A percentile compares a stretch with the other conserved stretches of the same genome.
Conservation (phyloP, 169 alveolate genomes). For the Blepharisma undulans region DNA sequence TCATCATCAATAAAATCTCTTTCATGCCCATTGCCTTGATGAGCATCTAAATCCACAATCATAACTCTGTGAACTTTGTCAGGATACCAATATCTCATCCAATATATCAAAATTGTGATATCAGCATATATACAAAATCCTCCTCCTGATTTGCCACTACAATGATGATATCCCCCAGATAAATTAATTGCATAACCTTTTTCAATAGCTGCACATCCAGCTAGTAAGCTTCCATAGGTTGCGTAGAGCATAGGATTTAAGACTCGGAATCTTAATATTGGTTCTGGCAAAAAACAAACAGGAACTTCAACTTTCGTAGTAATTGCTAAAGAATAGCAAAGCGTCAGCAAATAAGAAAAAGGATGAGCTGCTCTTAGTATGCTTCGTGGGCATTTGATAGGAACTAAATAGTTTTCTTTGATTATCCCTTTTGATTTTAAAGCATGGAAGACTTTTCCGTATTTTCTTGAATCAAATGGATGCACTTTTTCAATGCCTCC, state of each 20-base stretch:
- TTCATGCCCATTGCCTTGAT: conserved; percentile 84
- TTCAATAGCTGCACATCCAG: conserved; percentile 62
- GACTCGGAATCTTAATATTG: conserved; percentile 58
- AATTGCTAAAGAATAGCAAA: conserved; percentile 46
- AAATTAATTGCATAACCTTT: conserved; percentile 75
- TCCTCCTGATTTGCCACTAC: conserved; percentile 53
- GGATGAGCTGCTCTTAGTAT: conserved; percentile 33
- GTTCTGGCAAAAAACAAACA: conserved; percentile 63
- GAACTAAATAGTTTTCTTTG: not conserved
- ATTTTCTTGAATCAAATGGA: conserved; percentile 81
- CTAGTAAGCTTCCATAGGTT: conserved; percentile 70
- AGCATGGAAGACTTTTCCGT: conserved; percentile 52
- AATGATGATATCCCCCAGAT: conserved; percentile 81
- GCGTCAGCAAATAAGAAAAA: conserved; percentile 45
- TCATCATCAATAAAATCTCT: conserved; percentile 65
- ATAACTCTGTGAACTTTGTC: conserved; percentile 44
- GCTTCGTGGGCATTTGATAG: conserved; percentile 16
- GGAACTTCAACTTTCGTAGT: conserved; percentile 69
- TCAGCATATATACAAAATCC: conserved; percentile 85
- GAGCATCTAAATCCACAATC: conserved; percentile 82
- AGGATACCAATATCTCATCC: conserved; percentile 51
- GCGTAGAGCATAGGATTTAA: conserved; percentile 73
- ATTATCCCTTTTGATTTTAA: conserved; percentile 37
- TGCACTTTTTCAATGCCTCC: conserved; percentile 78
- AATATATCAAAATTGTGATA: conserved; percentile 63